A percentile compares a stretch with the other conserved stretches of the same genome.
phyloP scores from a whole-genome alignment of 768 basidiomycete species.

The Hygrocybe coccinea region DNA sequence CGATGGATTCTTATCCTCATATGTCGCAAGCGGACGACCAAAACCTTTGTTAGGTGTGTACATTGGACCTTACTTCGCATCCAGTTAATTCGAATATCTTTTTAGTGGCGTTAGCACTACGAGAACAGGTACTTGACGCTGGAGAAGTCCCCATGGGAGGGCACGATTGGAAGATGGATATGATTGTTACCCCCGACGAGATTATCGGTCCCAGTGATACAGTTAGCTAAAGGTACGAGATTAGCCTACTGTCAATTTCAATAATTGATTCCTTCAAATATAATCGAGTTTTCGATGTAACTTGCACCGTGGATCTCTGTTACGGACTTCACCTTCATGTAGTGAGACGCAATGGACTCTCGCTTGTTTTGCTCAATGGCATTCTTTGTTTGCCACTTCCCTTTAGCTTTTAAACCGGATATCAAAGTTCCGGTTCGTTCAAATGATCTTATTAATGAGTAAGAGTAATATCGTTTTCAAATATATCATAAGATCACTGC shows the following conservation, averaged over 20 bases:
- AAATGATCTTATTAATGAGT: too few relatives aligned
- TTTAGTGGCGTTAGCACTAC: slow-evolving; percentile 59
- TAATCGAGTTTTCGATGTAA: too few relatives aligned
- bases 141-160: slow-evolving; percentile 49
- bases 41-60: slow-evolving; percentile 56
- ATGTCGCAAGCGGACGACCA: slow-evolving; percentile 39
- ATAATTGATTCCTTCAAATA: too few relatives aligned
- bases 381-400: too few relatives aligned
- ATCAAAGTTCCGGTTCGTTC: too few relatives aligned
- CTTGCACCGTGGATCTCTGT: too few relatives aligned
- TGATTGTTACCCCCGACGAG: slow-evolving; percentile 45
- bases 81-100: slow-evolving; percentile 8
- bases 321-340: too few relatives aligned
- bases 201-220: slow-evolving; percentile 12
- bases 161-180: slow-evolving; percentile 62
- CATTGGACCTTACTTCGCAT: slow-evolving; percentile 5
- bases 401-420: too few relatives aligned
- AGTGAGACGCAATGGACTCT: too few relatives aligned
- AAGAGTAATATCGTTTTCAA: too few relatives aligned
- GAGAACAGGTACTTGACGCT: slow-evolving; percentile 56
- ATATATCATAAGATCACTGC: too few relatives aligned
- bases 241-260: not conserved
- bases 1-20: slow-evolving; percentile 63
- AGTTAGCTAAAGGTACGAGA: not conserved
- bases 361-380: too few relatives aligned